phyloP scores from a whole-genome alignment of 768 basidiomycete species.

The Termitomyces bulborhizus region DNA sequence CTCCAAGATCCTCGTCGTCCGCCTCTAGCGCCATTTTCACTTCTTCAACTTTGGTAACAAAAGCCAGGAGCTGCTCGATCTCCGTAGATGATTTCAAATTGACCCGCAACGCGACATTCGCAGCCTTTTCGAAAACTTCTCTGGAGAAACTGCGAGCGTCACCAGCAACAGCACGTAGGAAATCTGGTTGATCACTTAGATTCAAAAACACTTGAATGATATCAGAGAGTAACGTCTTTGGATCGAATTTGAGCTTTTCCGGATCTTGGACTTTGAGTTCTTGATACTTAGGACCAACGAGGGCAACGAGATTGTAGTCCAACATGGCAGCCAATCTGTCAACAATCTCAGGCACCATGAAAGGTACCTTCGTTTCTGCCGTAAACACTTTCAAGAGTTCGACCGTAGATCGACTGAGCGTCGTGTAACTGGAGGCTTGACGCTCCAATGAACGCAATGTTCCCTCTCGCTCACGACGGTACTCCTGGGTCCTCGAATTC shows the following conservation, averaged over 20 bases:
- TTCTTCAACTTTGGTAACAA: constrained; percentile 82
- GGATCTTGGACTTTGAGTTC: constrained; percentile 81
- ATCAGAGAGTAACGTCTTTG: constrained; percentile 74
- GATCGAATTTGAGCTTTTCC: constrained; percentile 87
- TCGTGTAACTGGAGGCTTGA: constrained; percentile 80
- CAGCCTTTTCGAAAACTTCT: constrained; percentile 77
- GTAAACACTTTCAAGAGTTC: constrained; percentile 89
- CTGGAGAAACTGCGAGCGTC: constrained; percentile 90
- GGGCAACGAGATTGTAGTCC: constrained; percentile 86
- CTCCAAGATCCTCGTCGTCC: constrained; percentile 81
- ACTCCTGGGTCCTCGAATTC: constrained; percentile 55
- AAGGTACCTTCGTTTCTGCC: constrained; percentile 84
- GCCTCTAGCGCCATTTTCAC: constrained; percentile 74
- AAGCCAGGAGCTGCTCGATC: constrained; percentile 58
- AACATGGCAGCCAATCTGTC: constrained; percentile 94
- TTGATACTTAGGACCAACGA: constrained; percentile 85
- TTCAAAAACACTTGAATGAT: constrained; percentile 90
- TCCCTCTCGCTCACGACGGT: constrained; percentile 80
- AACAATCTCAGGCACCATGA: constrained; percentile 95
- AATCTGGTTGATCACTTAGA: constrained; percentile 71
- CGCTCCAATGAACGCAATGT: constrained; percentile 77
- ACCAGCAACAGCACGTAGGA: constrained; percentile 82
- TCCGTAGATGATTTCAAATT: constrained; percentile 73
- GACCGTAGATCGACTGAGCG: constrained; percentile 85
- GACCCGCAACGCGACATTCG: constrained; percentile 53